Conservation (phyloP, 2,329 filamentous ascomycete genomes). For the Orbilia oligospora region DNA sequence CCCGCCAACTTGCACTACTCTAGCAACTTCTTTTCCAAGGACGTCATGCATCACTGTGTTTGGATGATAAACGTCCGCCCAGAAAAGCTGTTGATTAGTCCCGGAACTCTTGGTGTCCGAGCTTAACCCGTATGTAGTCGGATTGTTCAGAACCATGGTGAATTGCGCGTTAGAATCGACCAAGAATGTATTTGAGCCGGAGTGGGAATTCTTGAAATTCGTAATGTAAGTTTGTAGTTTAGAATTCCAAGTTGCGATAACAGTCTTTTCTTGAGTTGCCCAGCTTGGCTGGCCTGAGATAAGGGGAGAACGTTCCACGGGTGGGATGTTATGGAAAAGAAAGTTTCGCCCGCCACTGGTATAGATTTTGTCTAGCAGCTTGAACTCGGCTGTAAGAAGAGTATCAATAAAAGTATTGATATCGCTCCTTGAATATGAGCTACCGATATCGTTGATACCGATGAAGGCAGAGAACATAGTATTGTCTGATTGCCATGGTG, state of each 20-base stretch:
- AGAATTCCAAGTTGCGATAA: constrained; percentile 36
- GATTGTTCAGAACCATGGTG: constrained; percentile 41
- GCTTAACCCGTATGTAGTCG: constrained; percentile 32
- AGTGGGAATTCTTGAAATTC: constrained; percentile 44
- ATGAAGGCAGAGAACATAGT: constrained; percentile 71
- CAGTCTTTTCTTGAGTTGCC: constrained; percentile 39
- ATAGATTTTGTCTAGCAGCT: constrained; percentile 25
- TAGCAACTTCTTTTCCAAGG: constrained; percentile 33
- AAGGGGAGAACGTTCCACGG: constrained; percentile 41
- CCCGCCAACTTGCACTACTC: constrained; percentile 29
- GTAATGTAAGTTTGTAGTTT: constrained; percentile 42
- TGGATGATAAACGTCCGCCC: constrained; percentile 47
- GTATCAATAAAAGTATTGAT: constrained; percentile 48
- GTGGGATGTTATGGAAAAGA: constrained; percentile 39
- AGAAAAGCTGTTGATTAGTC: constrained; percentile 40
- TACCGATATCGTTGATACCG: constrained; percentile 72
- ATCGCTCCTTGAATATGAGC: constrained; percentile 32
- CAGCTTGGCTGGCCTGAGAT: constrained; percentile 32
- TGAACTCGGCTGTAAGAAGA: constrained; percentile 39
- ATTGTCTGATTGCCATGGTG: constrained; percentile 66
- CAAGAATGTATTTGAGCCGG: constrained; percentile 26
- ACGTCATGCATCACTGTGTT: constrained; percentile 45
- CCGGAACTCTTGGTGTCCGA: constrained; percentile 25
- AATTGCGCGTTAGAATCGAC: constrained; percentile 33
- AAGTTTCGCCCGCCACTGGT: constrained; percentile 30